phyloP scores from a whole-genome alignment of 768 basidiomycete species.

The Mycena epipterygia region DNA sequence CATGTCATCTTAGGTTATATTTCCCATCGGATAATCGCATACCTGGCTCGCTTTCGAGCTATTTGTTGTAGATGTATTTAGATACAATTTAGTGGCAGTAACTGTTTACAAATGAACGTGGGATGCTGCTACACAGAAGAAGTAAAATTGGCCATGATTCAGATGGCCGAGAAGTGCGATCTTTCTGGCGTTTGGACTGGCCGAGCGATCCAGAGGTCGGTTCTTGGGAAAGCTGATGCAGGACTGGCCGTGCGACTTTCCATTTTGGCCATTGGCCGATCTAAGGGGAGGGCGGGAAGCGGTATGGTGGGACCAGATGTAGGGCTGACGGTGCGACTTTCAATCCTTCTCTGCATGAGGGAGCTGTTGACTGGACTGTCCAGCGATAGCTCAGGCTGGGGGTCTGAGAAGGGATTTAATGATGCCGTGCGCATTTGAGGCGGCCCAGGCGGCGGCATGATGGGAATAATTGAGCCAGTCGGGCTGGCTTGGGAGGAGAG shows the following conservation, averaged over 20 bases:
- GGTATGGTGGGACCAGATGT: slow-evolving; percentile 25
- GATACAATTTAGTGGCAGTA: slow-evolving; percentile 28
- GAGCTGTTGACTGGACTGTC: slow-evolving; percentile 20
- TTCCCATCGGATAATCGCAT: slow-evolving; percentile 34
- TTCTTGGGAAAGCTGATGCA: neutral
- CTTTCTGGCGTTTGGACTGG: slow-evolving; percentile 19
- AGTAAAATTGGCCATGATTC: slow-evolving; percentile 13
- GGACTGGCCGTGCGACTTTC: slow-evolving; percentile 24
- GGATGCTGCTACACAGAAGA: slow-evolving; percentile 12
- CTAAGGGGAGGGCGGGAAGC: slow-evolving; percentile 26
- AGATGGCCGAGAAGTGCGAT: slow-evolving; percentile 21
- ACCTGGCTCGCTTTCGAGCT: slow-evolving; percentile 22
- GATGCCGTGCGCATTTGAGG: slow-evolving; percentile 28
- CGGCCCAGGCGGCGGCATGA: slow-evolving; percentile 33
- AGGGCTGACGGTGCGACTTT: slow-evolving; percentile 17
- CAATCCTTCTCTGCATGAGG: slow-evolving; percentile 34
- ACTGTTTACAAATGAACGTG: slow-evolving; percentile 32
- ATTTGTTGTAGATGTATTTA: slow-evolving; percentile 37
- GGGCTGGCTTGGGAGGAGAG: slow-evolving; percentile 5
- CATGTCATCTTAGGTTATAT: slow-evolving; percentile 25
- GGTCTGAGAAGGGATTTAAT: slow-evolving; percentile 28
- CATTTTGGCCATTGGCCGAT: neutral
- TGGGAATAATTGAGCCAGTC: slow-evolving; percentile 30
- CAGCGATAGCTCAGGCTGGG: neutral
- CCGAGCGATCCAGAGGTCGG: slow-evolving; percentile 31